phyloP scores from a whole-genome alignment of 2,329 filamentous ascomycete species.

The Calonectria hawksworthii region DNA sequence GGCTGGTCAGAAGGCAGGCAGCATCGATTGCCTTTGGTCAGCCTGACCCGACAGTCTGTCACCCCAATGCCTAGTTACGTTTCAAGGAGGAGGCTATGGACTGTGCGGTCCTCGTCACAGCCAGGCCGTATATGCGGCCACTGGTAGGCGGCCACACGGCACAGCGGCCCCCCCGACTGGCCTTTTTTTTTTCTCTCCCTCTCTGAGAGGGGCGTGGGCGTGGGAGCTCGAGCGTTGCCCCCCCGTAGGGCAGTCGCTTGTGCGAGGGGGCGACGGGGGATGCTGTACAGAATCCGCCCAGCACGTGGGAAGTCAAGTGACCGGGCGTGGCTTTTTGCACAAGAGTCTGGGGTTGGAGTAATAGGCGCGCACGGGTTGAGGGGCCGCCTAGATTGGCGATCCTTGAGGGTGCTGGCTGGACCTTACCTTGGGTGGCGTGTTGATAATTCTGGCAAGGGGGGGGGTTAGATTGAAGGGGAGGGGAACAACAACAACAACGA shows the following conservation, averaged over 20 bases:
- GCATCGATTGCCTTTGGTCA: slow-evolving; percentile 16
- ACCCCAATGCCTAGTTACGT: slow-evolving; percentile 24
- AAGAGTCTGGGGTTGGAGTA: slow-evolving; percentile 31
- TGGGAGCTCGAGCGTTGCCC: neutral
- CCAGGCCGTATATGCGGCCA: slow-evolving; percentile 35
- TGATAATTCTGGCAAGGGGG: neutral
- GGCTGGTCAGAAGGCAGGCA: slow-evolving; percentile 1
- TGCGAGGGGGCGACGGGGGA: neutral
- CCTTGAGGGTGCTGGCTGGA: slow-evolving; percentile 8
- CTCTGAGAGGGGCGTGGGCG: neutral
- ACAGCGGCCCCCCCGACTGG: neutral
- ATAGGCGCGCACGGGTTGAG: slow-evolving; percentile 38
- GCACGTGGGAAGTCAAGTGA: slow-evolving; percentile 43
- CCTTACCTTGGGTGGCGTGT: slow-evolving; percentile 27
- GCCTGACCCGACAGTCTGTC: slow-evolving; percentile 31
- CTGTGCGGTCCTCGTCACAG: slow-evolving; percentile 26
- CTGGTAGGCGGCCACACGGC: slow-evolving; percentile 19
- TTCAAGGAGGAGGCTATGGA: slow-evolving; percentile 30
- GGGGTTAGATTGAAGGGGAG: too few relatives aligned
- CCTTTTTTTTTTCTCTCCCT: neutral
- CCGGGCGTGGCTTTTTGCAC: slow-evolving; percentile 30
- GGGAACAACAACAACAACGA: slow-evolving; percentile 16
- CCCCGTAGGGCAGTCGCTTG: neutral
- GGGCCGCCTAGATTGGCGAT: slow-evolving; percentile 42
- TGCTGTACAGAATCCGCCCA: neutral